Percentiles rank a stretch among this genome's conserved stretches.
Conservation (phyloP, 345 rosid species). For the Sapria himalayana region DNA sequence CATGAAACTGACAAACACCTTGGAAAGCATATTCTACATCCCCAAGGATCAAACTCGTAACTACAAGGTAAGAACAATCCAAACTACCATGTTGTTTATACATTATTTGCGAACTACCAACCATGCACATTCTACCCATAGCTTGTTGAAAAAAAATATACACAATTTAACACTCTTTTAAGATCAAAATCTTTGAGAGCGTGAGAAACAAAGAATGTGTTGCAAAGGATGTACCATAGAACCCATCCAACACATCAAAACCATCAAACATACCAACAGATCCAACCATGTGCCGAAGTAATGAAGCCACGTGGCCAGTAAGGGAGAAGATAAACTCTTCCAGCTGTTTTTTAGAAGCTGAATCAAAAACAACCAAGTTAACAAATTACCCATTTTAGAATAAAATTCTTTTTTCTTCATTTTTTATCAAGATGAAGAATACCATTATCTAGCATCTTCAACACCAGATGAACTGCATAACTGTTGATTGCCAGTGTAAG, state of each 20-base stretch:
- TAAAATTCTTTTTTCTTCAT: conserved; percentile 1
- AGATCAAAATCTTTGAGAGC: background rate
- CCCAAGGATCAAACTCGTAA: no score
- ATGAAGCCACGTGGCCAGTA: conserved; percentile 56
- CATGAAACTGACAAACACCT: no score
- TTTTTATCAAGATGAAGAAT: conserved; percentile 7
- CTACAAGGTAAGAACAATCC: no score
- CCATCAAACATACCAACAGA: conserved; percentile 83
- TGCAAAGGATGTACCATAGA: background rate
- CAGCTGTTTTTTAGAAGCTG: conserved; percentile 72
- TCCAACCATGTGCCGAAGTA: conserved; percentile 83
- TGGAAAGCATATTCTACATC: no score
- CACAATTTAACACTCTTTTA: background rate
- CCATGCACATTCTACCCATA: no score
- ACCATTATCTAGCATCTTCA: conserved; percentile 80
- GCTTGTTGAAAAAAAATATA: conserved; percentile 4
- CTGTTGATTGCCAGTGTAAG: conserved; percentile 39
- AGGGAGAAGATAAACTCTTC: conserved; percentile 47
- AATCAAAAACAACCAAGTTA: conserved; percentile 4
- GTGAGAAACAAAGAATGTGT: background rate
- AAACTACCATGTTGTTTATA: no score
- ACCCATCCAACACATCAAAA: no score
- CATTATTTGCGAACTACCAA: no score
- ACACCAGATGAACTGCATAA: conserved; percentile 55
- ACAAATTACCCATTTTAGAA: no score